Evolutionary conservation across 2,329 filamentous ascomycete species (phyloP).

Genomic region (Calonectria naviculata): DNA sequence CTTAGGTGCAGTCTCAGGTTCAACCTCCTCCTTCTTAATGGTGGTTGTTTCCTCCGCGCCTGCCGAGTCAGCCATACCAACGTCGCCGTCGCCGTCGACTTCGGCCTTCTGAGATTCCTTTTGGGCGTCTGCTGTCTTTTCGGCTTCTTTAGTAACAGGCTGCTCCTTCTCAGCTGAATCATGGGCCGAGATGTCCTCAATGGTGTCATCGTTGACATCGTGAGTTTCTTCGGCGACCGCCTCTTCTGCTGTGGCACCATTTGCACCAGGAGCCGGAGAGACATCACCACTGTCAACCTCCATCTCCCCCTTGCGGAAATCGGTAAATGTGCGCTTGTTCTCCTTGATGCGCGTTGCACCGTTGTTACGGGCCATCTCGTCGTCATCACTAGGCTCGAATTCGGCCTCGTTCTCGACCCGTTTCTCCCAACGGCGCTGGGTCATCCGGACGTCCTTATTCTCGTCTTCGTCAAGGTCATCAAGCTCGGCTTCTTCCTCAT

Average conservation of each 20-base stretch:
- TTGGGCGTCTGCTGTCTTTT: conserved; percentile 29
- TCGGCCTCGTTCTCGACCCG: conserved; percentile 81
- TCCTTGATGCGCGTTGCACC: conserved; percentile 70
- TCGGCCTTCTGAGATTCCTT: conserved; percentile 38
- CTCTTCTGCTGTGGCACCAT: conserved; percentile 44
- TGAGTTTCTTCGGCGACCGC: conserved; percentile 45
- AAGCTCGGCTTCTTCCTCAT: conserved; percentile 74
- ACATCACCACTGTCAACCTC: conserved; percentile 51
- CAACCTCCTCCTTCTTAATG: conserved; percentile 39
- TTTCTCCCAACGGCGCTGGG: conserved; percentile 85
- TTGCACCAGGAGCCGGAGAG: conserved; percentile 50
- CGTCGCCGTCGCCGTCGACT: conserved; percentile 61
- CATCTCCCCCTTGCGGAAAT: conserved; percentile 58
- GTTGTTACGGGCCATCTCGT: conserved; percentile 80
- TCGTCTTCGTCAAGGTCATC: conserved; percentile 84
- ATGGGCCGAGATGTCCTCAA: conserved; percentile 53
- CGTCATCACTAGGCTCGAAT: conserved; percentile 89
- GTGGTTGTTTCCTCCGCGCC: conserved; percentile 35
- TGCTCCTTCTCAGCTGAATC: conserved; percentile 43
- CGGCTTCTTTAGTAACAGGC: conserved; percentile 49
- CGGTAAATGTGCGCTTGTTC: conserved; percentile 62
- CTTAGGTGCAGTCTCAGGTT: conserved; percentile 32
- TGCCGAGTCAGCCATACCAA: conserved; percentile 59
- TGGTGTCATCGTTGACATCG: conserved; percentile 54
- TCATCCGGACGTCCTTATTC: conserved; percentile 85